Evolutionary conservation across 1,284 basidiomycete genomes (phyloP).

Genomic region (Tremellales sp.): DNA sequence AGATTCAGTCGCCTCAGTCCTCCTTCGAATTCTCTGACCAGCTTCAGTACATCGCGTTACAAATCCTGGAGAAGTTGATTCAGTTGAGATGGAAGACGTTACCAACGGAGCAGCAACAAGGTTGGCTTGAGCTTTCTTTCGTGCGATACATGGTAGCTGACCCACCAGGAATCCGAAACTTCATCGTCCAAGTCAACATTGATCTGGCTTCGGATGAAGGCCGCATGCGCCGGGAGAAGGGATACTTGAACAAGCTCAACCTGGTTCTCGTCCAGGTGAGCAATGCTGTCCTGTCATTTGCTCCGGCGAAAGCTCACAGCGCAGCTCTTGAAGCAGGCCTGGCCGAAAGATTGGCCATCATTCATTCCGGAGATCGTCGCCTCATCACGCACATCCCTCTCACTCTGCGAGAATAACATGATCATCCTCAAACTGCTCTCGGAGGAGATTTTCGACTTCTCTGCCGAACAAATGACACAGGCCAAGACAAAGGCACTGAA

Average conservation of each 20-base stretch:
- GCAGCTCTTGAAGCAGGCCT: slow-evolving; percentile 98
- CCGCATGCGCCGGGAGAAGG: slow-evolving; percentile 84
- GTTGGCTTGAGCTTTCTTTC: slow-evolving; percentile 47
- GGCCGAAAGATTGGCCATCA: slow-evolving; percentile 98
- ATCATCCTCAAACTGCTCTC: slow-evolving; percentile 95
- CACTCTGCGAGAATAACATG: slow-evolving; percentile 99
- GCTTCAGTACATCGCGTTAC: slow-evolving; percentile 80
- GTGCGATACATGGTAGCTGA: not conserved
- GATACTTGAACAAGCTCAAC: slow-evolving; percentile 95
- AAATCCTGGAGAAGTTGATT: slow-evolving; percentile 93
- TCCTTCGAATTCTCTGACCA: not conserved
- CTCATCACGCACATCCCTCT: slow-evolving; percentile 92
- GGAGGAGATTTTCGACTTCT: slow-evolving; percentile 99
- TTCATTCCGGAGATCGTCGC: slow-evolving; percentile 98
- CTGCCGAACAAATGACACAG: slow-evolving; percentile 98
- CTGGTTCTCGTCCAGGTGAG: slow-evolving; percentile 87
- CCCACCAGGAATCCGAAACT: slow-evolving; percentile 85
- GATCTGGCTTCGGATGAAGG: slow-evolving; percentile 86
- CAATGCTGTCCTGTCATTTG: slow-evolving; percentile 3
- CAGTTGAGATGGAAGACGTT: slow-evolving; percentile 93
- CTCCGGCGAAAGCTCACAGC: not conserved
- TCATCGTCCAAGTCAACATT: slow-evolving; percentile 89
- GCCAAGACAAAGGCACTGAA: slow-evolving; percentile 97
- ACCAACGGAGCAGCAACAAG: slow-evolving; percentile 88
- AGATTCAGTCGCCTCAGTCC: slow-evolving; percentile 14